Evolutionary conservation across 164 flowering plant species (phyloP).

Genomic region (Pachysandra terminalis): DNA sequence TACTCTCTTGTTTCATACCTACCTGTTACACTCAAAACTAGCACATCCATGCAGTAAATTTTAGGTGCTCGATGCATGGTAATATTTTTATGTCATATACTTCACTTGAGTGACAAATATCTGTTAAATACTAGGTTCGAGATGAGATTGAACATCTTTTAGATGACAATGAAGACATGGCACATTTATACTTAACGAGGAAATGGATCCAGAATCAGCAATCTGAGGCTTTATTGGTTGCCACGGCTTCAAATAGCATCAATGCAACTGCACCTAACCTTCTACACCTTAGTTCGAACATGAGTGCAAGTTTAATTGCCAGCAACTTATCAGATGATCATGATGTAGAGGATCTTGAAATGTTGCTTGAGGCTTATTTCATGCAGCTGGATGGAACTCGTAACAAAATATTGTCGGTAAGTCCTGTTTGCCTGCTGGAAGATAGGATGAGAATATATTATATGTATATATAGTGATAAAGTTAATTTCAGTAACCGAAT

Average conservation of each 20-base stretch:
- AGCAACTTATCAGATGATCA: conserved; percentile 49
- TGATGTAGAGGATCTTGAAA: conserved; percentile 96
- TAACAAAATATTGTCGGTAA: conserved; percentile 87
- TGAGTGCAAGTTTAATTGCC: conserved; percentile 66
- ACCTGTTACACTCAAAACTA: no score
- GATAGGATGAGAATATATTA: background rate
- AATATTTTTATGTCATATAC: background rate
- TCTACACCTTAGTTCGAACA: conserved; percentile 46
- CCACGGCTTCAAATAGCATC: conserved; percentile 45
- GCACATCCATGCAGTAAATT: no score
- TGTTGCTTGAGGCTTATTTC: conserved; percentile 97
- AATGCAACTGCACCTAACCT: conserved; percentile 31
- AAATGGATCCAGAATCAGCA: conserved; percentile 84
- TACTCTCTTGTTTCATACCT: no score
- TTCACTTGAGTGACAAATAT: conserved; percentile 1
- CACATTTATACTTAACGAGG: conserved; percentile 82
- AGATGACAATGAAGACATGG: conserved; percentile 97
- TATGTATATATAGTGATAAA: no score
- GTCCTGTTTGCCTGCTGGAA: conserved; percentile 17
- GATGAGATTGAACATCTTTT: conserved; percentile 95
- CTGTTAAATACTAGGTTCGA: conserved; percentile 58
- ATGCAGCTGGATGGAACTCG: conserved; percentile 96
- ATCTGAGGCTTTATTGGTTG: conserved; percentile 44
- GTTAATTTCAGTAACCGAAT: no score
- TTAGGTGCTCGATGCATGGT: background rate